Evolutionary conservation across 352 stramenopile genomes (phyloP), one percentile per base, ranked within the genome.

Genomic region (Globisporangium iwayamae): DNA sequence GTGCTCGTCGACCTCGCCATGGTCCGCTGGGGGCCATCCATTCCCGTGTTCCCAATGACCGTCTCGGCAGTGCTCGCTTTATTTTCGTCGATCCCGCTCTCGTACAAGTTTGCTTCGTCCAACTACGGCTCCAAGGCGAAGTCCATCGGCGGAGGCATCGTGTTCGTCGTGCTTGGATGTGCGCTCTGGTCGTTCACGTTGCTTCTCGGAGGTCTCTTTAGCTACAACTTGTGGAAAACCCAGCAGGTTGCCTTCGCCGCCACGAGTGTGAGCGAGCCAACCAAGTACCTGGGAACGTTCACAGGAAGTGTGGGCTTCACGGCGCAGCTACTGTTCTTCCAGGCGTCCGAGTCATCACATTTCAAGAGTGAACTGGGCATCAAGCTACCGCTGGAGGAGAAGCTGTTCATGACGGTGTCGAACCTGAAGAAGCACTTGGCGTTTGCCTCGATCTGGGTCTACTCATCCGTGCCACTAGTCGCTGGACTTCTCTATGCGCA

Each of bases 131-230:
- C 43, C 13, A 63, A 78, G 5, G 66, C 74, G 0, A 83, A 81
- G 39, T 51, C 38, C 0, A 63, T 81, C 16, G 68, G 77, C 34
- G 76, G 78, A 10, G 78, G 76, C n/a, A 68, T 85, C 13, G 63
- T 87, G 11, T 84, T 83, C 38, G 60, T 83, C 22, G 75, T 87
- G 20, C 62, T 83, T 0, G 78, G 78, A 9, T 81, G 68, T 48
- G 75, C 78, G 18, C 65, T 87, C 13, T 85, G 78, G 78, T 87
- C 78, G 14, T 81, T 85, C 60, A 85, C 78, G 16, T 65, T 87
- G 36, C 65, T 87, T 2, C 64, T 87, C 3, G 78, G 72, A 3
- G 70, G 60, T 1, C 56, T 87, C 18, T 87, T 79, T 38, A 81
- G 70, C 50, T 73, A 78, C 57, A 70, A 75, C n/a, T 45, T 87